Evolutionary conservation across 805 yeast genomes (phyloP), one percentile per base, ranked within the genome.

Genomic region (Barnettozyma vustinii): DNA sequence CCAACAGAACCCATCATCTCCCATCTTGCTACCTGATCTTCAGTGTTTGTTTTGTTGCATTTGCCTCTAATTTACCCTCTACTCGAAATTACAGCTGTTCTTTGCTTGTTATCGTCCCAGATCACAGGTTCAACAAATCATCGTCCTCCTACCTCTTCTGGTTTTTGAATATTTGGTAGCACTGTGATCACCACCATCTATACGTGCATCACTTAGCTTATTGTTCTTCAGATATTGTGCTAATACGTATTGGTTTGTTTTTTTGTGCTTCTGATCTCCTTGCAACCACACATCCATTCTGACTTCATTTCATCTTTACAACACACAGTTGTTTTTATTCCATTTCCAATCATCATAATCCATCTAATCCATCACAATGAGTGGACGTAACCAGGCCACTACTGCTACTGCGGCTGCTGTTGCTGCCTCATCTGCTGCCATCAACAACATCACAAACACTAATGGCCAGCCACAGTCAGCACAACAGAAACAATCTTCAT

Each of bases 371-470:
- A 10, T 46, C 40, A 52, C 55, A 15, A 47, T 47, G 50, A 19
- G 45, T 9, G 35, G 27, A 16, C 50, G 46, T 20, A 42, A 47
- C 19, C 51, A 44, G 35, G 15, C 32, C 26, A 26, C 43, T 7
- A 25, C 51, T 25, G 52, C 62, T 2, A 49, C 59, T 3, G 62
- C 63, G 9, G 64, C 63, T 33, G 64, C 62, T 3, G 62, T 57
- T 13, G 62, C 63, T 15, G 63, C 64, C 4, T 59, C 63, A 4
- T 56, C 60, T 10, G 62, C 63, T 39, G 62, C 63, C 21, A 55
- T 59, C 21, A 59, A 56, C 51, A 59, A 60, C 51, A 54, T 60
- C 35, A 56, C 60, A 16, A 60, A 60, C 49, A 54, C 58, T 6
- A 42, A 43, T 25, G 47, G 48, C 19, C 39, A 52, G 10, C n/a